Conservation (phyloP, 129 eudicot genomes). For the Ambrosia trifida region DNA sequence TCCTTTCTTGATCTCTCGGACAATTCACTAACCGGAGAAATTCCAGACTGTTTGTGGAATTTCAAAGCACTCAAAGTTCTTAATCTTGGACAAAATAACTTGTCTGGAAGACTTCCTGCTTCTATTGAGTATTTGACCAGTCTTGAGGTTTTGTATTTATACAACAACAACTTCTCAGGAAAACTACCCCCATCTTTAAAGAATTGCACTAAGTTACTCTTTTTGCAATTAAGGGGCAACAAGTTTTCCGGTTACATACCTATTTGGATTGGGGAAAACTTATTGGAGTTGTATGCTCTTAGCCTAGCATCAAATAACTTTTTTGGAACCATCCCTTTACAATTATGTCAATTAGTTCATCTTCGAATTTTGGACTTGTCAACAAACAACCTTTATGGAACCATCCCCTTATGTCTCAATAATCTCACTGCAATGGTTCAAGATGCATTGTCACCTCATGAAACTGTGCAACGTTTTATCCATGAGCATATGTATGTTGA, state of each 20-base stretch:
- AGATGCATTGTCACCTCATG: background rate
- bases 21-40: constrained; percentile 24
- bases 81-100: constrained; percentile 28
- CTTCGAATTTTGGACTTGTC: constrained; percentile 47
- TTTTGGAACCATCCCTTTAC: constrained; percentile 33
- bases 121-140: background rate
- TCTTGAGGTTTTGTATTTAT: constrained; percentile 19
- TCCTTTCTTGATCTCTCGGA: constrained; percentile 30
- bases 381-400: constrained; percentile 35
- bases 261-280: constrained; percentile 41
- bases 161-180: constrained; percentile 37
- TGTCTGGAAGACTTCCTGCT: constrained; percentile 33
- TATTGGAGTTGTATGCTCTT: constrained; percentile 23
- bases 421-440: constrained; percentile 31
- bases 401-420: constrained; percentile 33
- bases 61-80: constrained; percentile 10
- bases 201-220: constrained; percentile 15
- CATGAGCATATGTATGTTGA: too few relatives aligned
- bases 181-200: constrained; percentile 34
- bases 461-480: too few relatives aligned
- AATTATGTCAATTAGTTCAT: constrained; percentile 21
- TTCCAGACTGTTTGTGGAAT: constrained; percentile 31
- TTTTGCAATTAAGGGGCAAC: constrained; percentile 23
- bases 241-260: constrained; percentile 37
- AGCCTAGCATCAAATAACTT: constrained; percentile 32